phyloP scores from a whole-genome alignment of 1,139 yeast species.

The Geotrichum europaeum region DNA sequence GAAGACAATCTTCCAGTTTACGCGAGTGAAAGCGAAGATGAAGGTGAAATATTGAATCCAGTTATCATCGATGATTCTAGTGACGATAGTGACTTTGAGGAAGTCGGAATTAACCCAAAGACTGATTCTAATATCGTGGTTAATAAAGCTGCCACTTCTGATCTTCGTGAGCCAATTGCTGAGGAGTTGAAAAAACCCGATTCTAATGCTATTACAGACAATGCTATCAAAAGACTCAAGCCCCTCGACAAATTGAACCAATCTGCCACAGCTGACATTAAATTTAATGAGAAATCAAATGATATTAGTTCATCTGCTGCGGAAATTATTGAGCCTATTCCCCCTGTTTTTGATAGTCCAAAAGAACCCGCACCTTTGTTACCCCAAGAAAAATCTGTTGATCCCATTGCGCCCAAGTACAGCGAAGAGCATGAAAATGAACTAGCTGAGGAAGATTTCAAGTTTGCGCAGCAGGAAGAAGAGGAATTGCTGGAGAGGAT shows the following conservation, averaged over 20 bases:
- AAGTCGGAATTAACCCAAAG: not conserved
- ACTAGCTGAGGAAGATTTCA: constrained; percentile 32
- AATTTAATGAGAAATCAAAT: not conserved
- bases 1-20: constrained; percentile 13
- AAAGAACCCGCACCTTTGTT: not conserved
- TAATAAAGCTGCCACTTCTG: not conserved
- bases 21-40: constrained; percentile 21
- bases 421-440: constrained; percentile 22
- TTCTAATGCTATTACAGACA: not conserved
- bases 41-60: constrained; percentile 15
- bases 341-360: not conserved
- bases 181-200: not conserved
- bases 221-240: not conserved
- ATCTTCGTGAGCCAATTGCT: not conserved
- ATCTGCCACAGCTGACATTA: not conserved
- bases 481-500: constrained; percentile 56
- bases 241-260: not conserved
- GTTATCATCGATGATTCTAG: constrained; percentile 20
- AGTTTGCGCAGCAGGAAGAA: constrained; percentile 71
- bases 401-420: constrained; percentile 1
- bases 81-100: constrained; percentile 19
- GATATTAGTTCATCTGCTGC: not conserved
- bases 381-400: not conserved
- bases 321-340: not conserved
- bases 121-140: not conserved